Evolutionary conservation across 2,329 filamentous ascomycete species (phyloP), one percentile per base, ranked within the genome.

Genomic region (Alternaria brassicicola): DNA sequence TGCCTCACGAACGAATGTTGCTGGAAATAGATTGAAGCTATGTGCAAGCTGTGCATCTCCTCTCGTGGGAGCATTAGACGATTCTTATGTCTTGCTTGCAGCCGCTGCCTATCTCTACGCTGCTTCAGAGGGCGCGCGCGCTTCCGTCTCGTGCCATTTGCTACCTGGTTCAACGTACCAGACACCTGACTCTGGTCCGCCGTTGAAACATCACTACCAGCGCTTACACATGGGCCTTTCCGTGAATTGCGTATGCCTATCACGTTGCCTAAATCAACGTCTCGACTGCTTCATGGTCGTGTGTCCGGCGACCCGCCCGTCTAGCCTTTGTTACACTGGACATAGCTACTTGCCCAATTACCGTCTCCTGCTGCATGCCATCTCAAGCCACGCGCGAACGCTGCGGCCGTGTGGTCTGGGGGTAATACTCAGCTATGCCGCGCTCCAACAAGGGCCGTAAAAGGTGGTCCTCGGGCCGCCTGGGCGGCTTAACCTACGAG

Each of bases 11-110:
- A 56, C 48, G 26, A 59, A 43, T 62, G 57, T 49, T 60, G 62
- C 65, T 64, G 57, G 55, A 67, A 67, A 66, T 65, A 67, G 64
- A 64, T 64, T 55, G 46, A 57, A 62, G 56, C 55, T 55, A 54
- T 54, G 67, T 68, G 65, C 64, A 63, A 62, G 59, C 53, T 51
- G 61, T 66, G 63, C 63, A 65, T 59, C 57, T 68, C 64, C 59
- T 63, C 68, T 70, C 63, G 67, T 66, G 67, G 67, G 68, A 66
- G 63, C 53, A 50, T 48, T 60, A 63, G 55, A 49, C 50, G 67
- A 70, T 65, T 74, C n/a, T 74, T 76, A 75, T 76, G 67, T 69
- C 66, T 63, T 67, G 68, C 59, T 61, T 66, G 67, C 71, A 77
- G 63, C 72, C 74, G 74, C 74, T 74, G 71, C 68, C 55, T 63